Base-by-base conservation (phyloP, 257 asterid species). In the Forsythia viridissima region DNA sequence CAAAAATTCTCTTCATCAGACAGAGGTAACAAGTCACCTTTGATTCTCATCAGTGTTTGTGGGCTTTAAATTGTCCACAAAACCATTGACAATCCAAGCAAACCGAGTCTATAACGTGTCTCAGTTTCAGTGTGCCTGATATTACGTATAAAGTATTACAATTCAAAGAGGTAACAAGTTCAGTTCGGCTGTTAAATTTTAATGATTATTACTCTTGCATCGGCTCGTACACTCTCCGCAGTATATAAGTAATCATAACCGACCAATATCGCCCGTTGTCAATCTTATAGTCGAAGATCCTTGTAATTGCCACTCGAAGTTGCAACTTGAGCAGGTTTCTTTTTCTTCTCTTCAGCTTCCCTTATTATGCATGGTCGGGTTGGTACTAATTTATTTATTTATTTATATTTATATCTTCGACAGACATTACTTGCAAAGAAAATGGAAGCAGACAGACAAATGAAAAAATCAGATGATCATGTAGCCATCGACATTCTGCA, bases 21-120 rank as follows among this genome's bases (percentile, higher is more conserved):
- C 20, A 18, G 21, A 39, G 41, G 59, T 24, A 38, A 59, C 83
- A 84, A 84, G 87, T 81, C 77, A 84, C 81, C 83, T 81, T 83
- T 84, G 87, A 86, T 86, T 79, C 89, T 79, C 76, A 40, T 39
- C 79, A 68, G 36, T 3, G 20, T 39, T 61, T 71, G 52, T 68
- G 36, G 70, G 85, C 77, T 84, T 86, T 81, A 75, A 86, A 61
- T 43, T 39, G 13, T 55, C 66, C 61, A 18, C 46, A 41, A 8
- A 66, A 55, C 68, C 77, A 18, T 57, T 8, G 30, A 20, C 67
- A 8, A 10, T 4, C 71, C 73, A 46, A 71, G 71, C 83, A 82
- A 80, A 3, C 44, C 57, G 61, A 41, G n/a, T 65, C 13, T 48
- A 8, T 70, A 70, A 2, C 24, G 8, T 55, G 74, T 18, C 39